A percentile compares a stretch with the other conserved stretches of the same genome.
Conservation (phyloP, 495 filamentous ascomycete genomes). For the Venustampulla echinocandica region DNA sequence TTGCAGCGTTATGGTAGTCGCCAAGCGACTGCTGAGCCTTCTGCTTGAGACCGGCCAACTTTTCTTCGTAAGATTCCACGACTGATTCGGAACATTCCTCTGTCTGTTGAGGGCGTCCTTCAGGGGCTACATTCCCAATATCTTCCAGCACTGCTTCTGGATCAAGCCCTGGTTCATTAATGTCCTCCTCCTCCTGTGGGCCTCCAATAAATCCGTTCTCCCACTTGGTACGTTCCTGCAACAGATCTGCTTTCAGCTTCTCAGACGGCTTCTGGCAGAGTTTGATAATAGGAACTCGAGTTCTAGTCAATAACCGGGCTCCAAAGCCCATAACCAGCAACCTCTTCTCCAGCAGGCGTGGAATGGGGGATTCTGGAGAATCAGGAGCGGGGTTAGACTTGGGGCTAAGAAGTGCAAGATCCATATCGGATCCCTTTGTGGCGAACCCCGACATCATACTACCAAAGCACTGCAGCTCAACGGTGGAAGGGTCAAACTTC, state of each 20-base stretch:
- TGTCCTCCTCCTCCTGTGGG: constrained; percentile 32
- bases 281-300: constrained; percentile 76
- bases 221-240: constrained; percentile 53
- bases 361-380: constrained; percentile 44
- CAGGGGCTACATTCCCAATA: background rate
- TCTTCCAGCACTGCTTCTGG: background rate
- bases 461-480: constrained; percentile 60
- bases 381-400: constrained; percentile 40
- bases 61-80: constrained; percentile 20
- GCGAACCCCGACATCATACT: constrained; percentile 68
- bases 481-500: constrained; percentile 40
- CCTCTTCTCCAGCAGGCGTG: constrained; percentile 55
- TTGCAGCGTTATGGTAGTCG: constrained; percentile 35
- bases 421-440: constrained; percentile 65
- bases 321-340: constrained; percentile 63
- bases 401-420: constrained; percentile 57
- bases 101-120: background rate
- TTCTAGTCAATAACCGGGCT: constrained; percentile 58
- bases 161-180: constrained; percentile 5
- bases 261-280: constrained; percentile 58
- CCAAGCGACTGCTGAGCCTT: constrained; percentile 27
- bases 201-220: constrained; percentile 33
- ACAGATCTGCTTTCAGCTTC: constrained; percentile 40
- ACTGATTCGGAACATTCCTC: background rate
- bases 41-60: constrained; percentile 30